Base-by-base conservation (phyloP, 2,329 filamentous ascomycete genomes). In the Botrytis porri region DNA sequence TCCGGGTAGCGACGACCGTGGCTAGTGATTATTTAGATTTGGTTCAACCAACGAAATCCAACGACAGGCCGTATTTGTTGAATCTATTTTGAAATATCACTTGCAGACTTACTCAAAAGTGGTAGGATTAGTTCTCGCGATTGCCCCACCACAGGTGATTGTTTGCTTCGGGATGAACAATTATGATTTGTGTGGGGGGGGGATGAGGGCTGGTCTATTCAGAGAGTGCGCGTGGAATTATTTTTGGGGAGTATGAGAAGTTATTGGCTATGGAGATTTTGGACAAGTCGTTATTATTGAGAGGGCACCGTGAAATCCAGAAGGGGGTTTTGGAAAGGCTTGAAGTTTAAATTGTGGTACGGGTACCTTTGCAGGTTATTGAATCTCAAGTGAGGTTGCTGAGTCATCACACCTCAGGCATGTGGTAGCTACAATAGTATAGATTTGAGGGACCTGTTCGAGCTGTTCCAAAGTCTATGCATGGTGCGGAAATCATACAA, bases 141-240 rank as follows among this genome's bases (percentile, higher is more conserved):
- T 73, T 80, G 78, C 79, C 79, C 79, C 79, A 79, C 79, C 77
- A 80, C 51, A 79, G 75, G 75, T 76, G 75, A 76, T 59, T 74
- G 74, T 71, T 77, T 75, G 73, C 77, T 67, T 66, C 41, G 63
- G 71, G 65, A 73, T 73, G 57, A 45, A 73, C 64, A 69, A 73
- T 70, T 73, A 29, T 59, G 64, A 70, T 70, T 73, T 69, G 71
- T 63, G 64, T 54, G 70, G 57, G 70, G 69, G 51, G n/a, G 69
- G 45, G 48, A 18, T 57, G 45, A 60, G 61, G 39, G 29, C 29
- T 54, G 62, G n/a, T n/a, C 10, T 54, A 61, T 70, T 63, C 41
- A 70, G 59, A 63, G 25, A 63, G 18, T 63, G 69, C 69, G 69
- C 69, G 39, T 63, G 41, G 25, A 51, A 65, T 62, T 64, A 51